Evolutionary conservation across 805 yeast genomes (phyloP), one percentile per base, ranked within the genome.

Genomic region (Yamadazyma tumulicola): DNA sequence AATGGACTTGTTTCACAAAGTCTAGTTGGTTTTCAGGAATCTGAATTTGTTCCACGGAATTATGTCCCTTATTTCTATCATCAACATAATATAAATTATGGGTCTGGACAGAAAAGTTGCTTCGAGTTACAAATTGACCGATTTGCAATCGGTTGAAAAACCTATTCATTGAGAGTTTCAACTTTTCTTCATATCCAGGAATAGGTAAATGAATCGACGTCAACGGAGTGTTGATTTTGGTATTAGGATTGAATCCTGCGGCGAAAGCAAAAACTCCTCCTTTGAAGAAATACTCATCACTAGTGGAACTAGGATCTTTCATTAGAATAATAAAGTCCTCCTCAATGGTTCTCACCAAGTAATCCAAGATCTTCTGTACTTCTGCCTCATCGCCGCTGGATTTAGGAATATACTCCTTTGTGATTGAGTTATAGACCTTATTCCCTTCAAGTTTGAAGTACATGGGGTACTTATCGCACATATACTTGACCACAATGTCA

Each of bases 211-310:
- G 73, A 13, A 67, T 51, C 25, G 51, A 48, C 7, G 65, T 52
- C 22, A 67, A 49, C 1, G 72, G 72, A 19, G 45, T 54, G 36
- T 65, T 55, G 45, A 67, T 57, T 12, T 65, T 50, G 30, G 61
- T 64, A 9, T 19, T 21, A 1, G 73, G 73, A 34, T 64, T 54
- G 35, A 67, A 67, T 0, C 73, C 73, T 15, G 69, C 69, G 1
- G 73, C 70, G 51, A 67, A 67, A 5, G 67, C 72, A 52, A 66
- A 67, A 1, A 67, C 51, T 0, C 72, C 72, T 1, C 59, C 72
- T 41, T 66, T 67, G 57, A 64, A 65, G 39, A 43, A 59, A 43
- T 65, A 65, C 43, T 67, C 73, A 2, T 52, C 45, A 0, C 66
- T 67, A 27, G 57, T 53, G 5, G 46, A 42, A 31, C 57, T 62